Base-by-base conservation (phyloP, 2,329 filamentous ascomycete genomes). In the Epicoccum sorghinum region DNA sequence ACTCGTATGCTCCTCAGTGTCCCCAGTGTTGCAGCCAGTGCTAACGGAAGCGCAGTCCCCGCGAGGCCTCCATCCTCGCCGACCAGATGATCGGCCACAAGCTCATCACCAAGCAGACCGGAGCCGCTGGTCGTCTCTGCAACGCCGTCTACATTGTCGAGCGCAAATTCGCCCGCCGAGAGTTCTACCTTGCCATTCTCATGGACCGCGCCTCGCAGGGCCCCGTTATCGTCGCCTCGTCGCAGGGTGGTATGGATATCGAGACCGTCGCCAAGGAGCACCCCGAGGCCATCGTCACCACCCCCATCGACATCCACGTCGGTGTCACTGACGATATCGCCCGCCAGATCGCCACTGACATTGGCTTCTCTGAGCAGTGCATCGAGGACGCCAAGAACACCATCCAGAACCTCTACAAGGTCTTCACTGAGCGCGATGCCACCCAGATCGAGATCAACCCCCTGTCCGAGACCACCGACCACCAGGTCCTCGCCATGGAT, bases 361-460 rank as follows among this genome's bases (percentile, higher is more conserved):
- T 99, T 67, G 95, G 95, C 69, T 99, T 99, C 86, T 96, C 91
- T 72, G 90, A 96, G 81, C 93, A 96, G 82, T 98, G 93, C 83
- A 85, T 99, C 75, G 90, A 96, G 77, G 91, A 96, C 59, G 95
- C 93, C 75, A 96, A 91, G 83, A 87, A 91, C 75, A 96, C 92
- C 64, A 96, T 99, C 80, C 90, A 99, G 85, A 98, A 97, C 82
- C 88, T 99, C 63, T 99, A 99, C 89, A 89, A 91, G 83, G 90
- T 98, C 80, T 99, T 99, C 85, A 87, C 89, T 82, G 95, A 99
- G 83, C 96, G 91, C 82, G 95, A 99, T 79, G 91, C 93, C 55
- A 99, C 95, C 59, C 95, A 99, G 83, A 98, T 99, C 74, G 95
- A 99, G 83, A 99, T 99, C 83, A 99, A 99, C 86, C 95, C 95